Conservation (phyloP, 768 basidiomycete species). For the Sarcodon sp. region DNA sequence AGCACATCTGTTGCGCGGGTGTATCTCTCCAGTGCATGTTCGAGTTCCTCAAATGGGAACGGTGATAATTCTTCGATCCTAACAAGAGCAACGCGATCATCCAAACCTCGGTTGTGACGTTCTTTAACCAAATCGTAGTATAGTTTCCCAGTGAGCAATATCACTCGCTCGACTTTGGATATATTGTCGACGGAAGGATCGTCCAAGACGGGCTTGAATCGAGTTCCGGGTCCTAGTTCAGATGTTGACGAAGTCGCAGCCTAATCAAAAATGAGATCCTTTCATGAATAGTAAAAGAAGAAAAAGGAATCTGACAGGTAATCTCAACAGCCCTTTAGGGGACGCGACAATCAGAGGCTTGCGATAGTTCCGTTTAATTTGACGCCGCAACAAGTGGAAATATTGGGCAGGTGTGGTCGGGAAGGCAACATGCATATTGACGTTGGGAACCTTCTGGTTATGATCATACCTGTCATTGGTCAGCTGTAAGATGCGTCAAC, state of each 20-base stretch:
- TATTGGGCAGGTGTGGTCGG: conserved; percentile 88
- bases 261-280: conserved; percentile 21
- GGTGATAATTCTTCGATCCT: conserved; percentile 82
- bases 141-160: conserved; percentile 71
- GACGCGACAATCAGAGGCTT: conserved; percentile 79
- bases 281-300: neutral
- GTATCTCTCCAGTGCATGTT: conserved; percentile 33
- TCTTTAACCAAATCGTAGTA: conserved; percentile 81
- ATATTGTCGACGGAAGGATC: conserved; percentile 28
- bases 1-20: conserved; percentile 24
- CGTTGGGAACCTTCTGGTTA: conserved; percentile 26
- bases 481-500: conserved; percentile 31
- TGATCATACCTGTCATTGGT: conserved; percentile 54
- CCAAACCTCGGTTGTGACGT: conserved; percentile 22
- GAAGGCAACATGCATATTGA: conserved; percentile 79
- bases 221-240: conserved; percentile 45
- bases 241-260: conserved; percentile 56
- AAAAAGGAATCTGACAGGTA: conserved; percentile 37
- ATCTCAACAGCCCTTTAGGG: conserved; percentile 73
- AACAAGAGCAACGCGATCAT: conserved; percentile 42
- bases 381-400: conserved; percentile 85
- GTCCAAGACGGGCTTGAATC: conserved; percentile 56
- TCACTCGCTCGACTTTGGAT: conserved; percentile 41
- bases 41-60: conserved; percentile 62
- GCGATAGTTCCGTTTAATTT: conserved; percentile 74